A percentile compares a stretch with the other conserved stretches of the same genome.
Conservation (phyloP, 2,329 filamentous ascomycete genomes). For the Neopestalotiopsis sp. region DNA sequence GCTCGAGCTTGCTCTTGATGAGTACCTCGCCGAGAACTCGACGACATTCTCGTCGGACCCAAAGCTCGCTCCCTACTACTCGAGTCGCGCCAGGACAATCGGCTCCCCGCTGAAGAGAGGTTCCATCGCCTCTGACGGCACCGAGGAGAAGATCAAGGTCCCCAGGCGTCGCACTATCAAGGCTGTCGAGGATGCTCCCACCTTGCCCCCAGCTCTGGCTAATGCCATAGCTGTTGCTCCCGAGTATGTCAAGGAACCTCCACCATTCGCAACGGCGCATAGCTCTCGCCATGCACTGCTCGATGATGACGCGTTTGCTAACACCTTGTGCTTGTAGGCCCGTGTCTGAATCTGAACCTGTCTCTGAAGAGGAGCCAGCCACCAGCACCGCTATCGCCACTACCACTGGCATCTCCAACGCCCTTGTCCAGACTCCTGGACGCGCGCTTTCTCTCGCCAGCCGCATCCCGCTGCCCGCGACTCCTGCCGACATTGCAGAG, state of each 20-base stretch:
- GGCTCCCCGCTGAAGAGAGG: slow-evolving; percentile 69
- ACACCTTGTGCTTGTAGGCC: slow-evolving; percentile 51
- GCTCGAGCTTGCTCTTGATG: slow-evolving; percentile 76
- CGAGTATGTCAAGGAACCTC: slow-evolving; percentile 64
- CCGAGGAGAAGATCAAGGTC: slow-evolving; percentile 32
- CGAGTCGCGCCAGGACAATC: slow-evolving; percentile 63
- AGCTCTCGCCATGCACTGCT: slow-evolving; percentile 31
- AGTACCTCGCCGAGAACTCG: slow-evolving; percentile 73
- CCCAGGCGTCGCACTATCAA: slow-evolving; percentile 42
- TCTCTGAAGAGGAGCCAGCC: slow-evolving; percentile 35
- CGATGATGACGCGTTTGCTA: slow-evolving; percentile 54
- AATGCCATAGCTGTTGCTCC: slow-evolving; percentile 59
- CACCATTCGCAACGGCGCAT: slow-evolving; percentile 72
- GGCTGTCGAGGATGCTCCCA: slow-evolving; percentile 68
- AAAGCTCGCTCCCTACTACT: slow-evolving; percentile 77
- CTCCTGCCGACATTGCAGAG: slow-evolving; percentile 78
- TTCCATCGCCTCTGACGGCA: slow-evolving; percentile 22
- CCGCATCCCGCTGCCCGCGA: slow-evolving; percentile 77
- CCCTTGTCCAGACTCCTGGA: slow-evolving; percentile 55
- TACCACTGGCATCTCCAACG: slow-evolving; percentile 45
- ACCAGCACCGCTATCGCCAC: slow-evolving; percentile 24
- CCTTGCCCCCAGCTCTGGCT: background rate
- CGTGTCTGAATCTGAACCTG: slow-evolving; percentile 26
- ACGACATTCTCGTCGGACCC: slow-evolving; percentile 67
- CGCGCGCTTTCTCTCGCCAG: slow-evolving; percentile 60